A percentile compares a stretch with the other conserved stretches of the same genome.
Evolutionary conservation across 345 rosid genomes (phyloP).

Genomic region (Salix suchowensis): DNA sequence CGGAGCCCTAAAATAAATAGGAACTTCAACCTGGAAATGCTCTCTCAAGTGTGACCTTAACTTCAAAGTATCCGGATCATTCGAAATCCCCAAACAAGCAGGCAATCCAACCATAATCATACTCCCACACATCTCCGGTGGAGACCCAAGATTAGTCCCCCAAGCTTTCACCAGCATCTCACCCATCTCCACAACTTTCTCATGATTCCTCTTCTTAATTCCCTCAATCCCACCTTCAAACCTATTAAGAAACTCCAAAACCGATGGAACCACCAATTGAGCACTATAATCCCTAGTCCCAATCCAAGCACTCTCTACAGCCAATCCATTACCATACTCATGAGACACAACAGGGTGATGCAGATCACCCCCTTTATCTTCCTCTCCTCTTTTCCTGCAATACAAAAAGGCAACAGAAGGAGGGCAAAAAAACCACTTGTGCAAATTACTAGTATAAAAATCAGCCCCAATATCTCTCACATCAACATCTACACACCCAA

Average conservation of each 20-base stretch:
- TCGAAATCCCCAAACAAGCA: slow-evolving; percentile 47
- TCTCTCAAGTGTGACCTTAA: slow-evolving; percentile 72
- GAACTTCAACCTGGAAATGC: slow-evolving; percentile 61
- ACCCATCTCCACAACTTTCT: slow-evolving; percentile 73
- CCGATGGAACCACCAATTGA: slow-evolving; percentile 77
- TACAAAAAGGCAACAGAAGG: slow-evolving; percentile 89
- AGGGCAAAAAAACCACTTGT: slow-evolving; percentile 95
- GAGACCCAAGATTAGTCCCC: slow-evolving; percentile 90
- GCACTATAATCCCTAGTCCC: slow-evolving; percentile 94
- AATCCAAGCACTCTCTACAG: slow-evolving; percentile 86
- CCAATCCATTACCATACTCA: slow-evolving; percentile 89
- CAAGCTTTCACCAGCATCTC: slow-evolving; percentile 71
- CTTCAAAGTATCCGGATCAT: slow-evolving; percentile 48
- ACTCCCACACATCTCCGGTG: slow-evolving; percentile 71
- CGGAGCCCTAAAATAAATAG: slow-evolving; percentile 55
- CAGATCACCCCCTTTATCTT: slow-evolving; percentile 31
- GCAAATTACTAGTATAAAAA: slow-evolving; percentile 80
- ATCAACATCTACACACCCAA: slow-evolving; percentile 87
- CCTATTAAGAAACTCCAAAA: slow-evolving; percentile 64
- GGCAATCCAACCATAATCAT: slow-evolving; percentile 98
- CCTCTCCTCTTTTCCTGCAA: slow-evolving; percentile 39
- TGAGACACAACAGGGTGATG: slow-evolving; percentile 96
- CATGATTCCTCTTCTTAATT: slow-evolving; percentile 82
- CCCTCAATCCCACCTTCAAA: slow-evolving; percentile 84
- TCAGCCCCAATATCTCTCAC: slow-evolving; percentile 91